Percentiles rank a stretch among this genome's conserved stretches.
Conservation (phyloP, 129 eudicot genomes). For the Helianthus annuus region DNA sequence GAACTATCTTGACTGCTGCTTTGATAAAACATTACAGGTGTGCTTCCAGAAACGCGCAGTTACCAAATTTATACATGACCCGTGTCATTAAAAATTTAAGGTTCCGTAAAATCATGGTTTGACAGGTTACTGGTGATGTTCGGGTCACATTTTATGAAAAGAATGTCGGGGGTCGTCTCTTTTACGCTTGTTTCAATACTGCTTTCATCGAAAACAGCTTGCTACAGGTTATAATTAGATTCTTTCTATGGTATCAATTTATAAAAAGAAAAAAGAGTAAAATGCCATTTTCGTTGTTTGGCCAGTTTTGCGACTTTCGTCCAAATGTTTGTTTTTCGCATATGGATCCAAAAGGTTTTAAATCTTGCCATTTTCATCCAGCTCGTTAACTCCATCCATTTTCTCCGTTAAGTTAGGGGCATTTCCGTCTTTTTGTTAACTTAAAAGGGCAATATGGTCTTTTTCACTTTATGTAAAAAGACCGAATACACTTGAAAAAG, state of each 20-base stretch:
- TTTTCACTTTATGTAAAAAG: too few relatives aligned
- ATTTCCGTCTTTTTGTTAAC: too few relatives aligned
- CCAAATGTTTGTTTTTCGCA: too few relatives aligned
- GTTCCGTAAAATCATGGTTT: not conserved
- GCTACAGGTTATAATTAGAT: slow-evolving; percentile 40
- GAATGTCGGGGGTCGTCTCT: slow-evolving; percentile 71
- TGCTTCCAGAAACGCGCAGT: slow-evolving; percentile 9
- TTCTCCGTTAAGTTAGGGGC: too few relatives aligned
- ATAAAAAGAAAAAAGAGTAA: not conserved
- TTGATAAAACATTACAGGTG: slow-evolving; percentile 53
- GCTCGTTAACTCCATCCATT: too few relatives aligned
- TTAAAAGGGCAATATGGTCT: too few relatives aligned
- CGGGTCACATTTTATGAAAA: slow-evolving; percentile 67
- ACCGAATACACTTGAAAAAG: too few relatives aligned
- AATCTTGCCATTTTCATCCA: too few relatives aligned
- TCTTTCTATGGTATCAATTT: not conserved
- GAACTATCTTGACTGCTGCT: slow-evolving; percentile 50
- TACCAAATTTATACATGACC: not conserved
- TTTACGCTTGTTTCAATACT: slow-evolving; percentile 80
- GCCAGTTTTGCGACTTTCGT: too few relatives aligned
- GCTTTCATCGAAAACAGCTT: slow-evolving; percentile 58
- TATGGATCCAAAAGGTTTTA: too few relatives aligned
- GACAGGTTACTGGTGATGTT: slow-evolving; percentile 63
- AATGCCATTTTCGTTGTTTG: too few relatives aligned
- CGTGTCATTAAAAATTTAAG: not conserved